Evolutionary conservation across 179 eudicot species (phyloP), one percentile per base, ranked within the genome.

Genomic region (Heliamphora pulchella): DNA sequence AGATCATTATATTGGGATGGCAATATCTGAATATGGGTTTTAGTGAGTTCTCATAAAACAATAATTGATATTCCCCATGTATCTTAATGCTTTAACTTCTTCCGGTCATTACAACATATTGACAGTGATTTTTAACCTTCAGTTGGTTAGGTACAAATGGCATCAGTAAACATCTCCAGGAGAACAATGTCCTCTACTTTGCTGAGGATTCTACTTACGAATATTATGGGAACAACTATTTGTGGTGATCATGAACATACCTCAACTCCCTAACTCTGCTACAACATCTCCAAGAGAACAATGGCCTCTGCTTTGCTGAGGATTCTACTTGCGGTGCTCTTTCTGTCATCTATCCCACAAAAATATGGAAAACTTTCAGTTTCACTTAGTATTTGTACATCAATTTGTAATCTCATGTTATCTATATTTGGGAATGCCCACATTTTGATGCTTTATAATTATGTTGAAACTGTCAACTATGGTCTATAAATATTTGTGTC

Each of bases 321-420:
- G 62, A 62, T 74, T 65, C 80, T 77, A 31, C 73, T 81, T 15
- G 84, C 62, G 61, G 66, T 81, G 13, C 54, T 81, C 72, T 41
- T 70, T 71, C 39, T 81, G 31, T 74, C 75, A 18, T 50, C 73
- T 51, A 41, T 81, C 18, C 47, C 77, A 20, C 80, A 13, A 14
- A 76, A 63, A 77, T 77, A 80, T 31, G 84, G 84, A 77, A 67
- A 59, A 31, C 50, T 3, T 31, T 43, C 0, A 31, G 31, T 31
- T 31, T 31, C 31, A 31, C 31, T 31, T 31, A 31, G 31, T 31
- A 31, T 77, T 64, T 63, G 14, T 39, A 1, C 1, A 20, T 39
- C 50, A 31, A 17, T 53, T 14, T 78, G 2, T 0, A 31, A 50
- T 77, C 43, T 22, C 47, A 31, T 5, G 13, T 4, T 39, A 74